Evolutionary conservation across 2,329 filamentous ascomycete genomes (phyloP), one percentile per base, ranked within the genome.

Genomic region (Aspergillus quadricinctus): DNA sequence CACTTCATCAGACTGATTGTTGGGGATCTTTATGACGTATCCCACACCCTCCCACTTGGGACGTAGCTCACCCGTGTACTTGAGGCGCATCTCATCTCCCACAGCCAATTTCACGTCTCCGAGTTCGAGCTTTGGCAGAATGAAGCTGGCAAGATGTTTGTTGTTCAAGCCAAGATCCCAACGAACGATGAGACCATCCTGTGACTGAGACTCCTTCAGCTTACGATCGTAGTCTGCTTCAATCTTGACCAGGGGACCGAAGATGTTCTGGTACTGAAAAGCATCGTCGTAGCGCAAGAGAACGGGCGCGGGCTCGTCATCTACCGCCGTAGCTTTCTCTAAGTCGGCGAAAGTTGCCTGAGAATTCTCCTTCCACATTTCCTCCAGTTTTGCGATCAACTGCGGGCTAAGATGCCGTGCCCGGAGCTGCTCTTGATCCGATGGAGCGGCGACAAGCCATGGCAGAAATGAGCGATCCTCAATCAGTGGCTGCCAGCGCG

Each of bases 141-240:
- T 88, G 67, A 99, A 99, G 72, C 90, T 96, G 35, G 93, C 93
- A 40, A 96, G 82, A 66, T 97, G 92, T 78, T 97, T 99, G 79
- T 96, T 96, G 79, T 99, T 99, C 49, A 99, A 80, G 62, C 92
- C 94, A 65, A 90, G 87, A 69, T 97, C 91, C 94, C 94, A 99
- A 54, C 90, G 88, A 58, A 99, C 92, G 43, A 92, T 84, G 43
- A 99, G 78, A n/a, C 90, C 90, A 75, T 99, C 94, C 76, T 99
- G 94, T 1, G 92, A 96, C 73, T 99, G 94, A 0, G 93, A 92
- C 73, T 99, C 94, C 77, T 99, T 99, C 66, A 99, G 82, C 77
- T 99, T 97, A 75, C 95, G 93, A 75, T 99, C 94, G 71, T 99
- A 99, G 75, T 99, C 94, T 46, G 94, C 96, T 74, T 99, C 94